These are phyloP conservation scores for Suillus americanus DNA, from an alignment of 768 basidiomycete genomes.

Conservation along the genomic window DNA sequence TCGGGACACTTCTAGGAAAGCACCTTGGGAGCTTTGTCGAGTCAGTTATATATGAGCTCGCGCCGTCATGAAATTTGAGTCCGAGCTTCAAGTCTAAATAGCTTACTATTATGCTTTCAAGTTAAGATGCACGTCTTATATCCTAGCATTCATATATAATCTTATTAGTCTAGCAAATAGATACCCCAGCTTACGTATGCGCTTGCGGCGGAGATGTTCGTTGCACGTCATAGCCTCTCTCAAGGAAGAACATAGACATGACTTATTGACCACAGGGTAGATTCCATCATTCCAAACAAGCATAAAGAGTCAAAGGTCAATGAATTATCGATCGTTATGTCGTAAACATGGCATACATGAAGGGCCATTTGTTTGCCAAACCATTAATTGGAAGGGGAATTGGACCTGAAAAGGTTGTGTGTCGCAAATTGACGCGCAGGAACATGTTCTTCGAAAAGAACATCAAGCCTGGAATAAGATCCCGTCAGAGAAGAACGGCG, in stretches of 20 bases:
- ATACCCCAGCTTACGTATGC: too few species aligned
- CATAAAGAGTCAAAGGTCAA: background rate
- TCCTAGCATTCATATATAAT: too few species aligned
- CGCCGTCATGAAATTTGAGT: too few species aligned
- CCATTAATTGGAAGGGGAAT: background rate
- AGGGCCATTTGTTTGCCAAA: background rate
- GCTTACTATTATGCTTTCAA: too few species aligned
- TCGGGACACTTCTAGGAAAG: too few species aligned
- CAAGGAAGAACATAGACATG: background rate
- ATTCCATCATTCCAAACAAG: background rate
- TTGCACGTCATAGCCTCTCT: background rate
- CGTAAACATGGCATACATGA: background rate
- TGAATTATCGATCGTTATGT: background rate
- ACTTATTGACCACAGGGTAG: background rate
- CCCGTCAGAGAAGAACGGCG: background rate
- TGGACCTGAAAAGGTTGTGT: constrained; percentile 16
- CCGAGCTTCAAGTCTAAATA: too few species aligned
- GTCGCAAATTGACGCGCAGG: constrained; percentile 26
- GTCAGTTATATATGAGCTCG: too few species aligned
- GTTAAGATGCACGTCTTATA: too few species aligned
- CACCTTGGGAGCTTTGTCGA: too few species aligned
- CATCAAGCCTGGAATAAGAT: constrained; percentile 22
- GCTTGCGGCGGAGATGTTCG: background rate
- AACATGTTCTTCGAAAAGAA: constrained; percentile 30
- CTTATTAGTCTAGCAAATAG: too few species aligned